Conservation (phyloP, 2,329 filamentous ascomycete species). For the Pyricularia pennisetigena region DNA sequence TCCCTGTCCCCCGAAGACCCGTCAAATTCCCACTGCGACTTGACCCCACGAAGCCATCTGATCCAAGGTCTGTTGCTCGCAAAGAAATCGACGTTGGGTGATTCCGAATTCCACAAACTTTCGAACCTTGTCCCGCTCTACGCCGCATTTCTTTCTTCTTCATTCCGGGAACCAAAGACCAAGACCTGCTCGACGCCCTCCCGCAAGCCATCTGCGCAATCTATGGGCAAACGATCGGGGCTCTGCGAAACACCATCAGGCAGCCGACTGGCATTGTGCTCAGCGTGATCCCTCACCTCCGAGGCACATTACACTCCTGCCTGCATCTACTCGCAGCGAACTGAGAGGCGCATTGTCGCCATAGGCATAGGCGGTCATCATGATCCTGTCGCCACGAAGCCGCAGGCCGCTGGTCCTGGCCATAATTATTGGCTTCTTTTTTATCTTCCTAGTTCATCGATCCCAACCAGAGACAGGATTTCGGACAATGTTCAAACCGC, state of each 20-base stretch:
- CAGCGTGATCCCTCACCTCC: not conserved
- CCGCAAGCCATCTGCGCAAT: not conserved
- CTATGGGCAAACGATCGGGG: not conserved
- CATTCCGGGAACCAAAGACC: not conserved
- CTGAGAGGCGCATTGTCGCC: not conserved
- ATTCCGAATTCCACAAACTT: not conserved
- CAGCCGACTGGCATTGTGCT: not conserved
- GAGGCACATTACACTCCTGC: not conserved
- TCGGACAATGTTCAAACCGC: not conserved
- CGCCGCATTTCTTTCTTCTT: not conserved
- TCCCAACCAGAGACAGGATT: not conserved
- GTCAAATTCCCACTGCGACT: not conserved
- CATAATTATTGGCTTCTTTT: not conserved
- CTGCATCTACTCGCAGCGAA: not conserved
- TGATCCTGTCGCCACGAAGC: constrained; percentile 4
- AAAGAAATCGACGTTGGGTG: not conserved
- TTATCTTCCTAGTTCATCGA: not conserved
- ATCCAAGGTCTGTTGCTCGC: not conserved
- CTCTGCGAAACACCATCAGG: not conserved
- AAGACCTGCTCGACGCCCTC: not conserved
- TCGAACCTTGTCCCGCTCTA: not conserved
- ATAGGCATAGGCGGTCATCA: not conserved
- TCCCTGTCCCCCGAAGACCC: not conserved
- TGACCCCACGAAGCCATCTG: not conserved
- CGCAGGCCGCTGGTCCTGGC: constrained; percentile 2